Evolutionary conservation across 129 eudicot genomes (phyloP).

Genomic region (Dittrichia graveolens): DNA sequence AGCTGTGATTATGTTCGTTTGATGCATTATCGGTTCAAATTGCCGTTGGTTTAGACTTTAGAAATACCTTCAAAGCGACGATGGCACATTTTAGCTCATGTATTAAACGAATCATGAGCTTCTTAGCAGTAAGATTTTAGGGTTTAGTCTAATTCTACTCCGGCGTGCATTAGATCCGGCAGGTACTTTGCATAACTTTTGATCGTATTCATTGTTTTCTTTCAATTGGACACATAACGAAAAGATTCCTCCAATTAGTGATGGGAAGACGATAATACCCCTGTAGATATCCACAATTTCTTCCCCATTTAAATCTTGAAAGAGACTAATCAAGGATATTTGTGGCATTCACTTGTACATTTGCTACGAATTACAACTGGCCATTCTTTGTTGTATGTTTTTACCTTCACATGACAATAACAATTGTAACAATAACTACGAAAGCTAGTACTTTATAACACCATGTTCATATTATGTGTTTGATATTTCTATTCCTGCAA

Average conservation of each 20-base stretch:
- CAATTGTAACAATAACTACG: background rate
- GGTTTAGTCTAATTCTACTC: slow-evolving; percentile 6
- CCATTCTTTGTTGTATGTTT: background rate
- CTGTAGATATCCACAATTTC: slow-evolving; percentile 13
- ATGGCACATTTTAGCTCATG: slow-evolving; percentile 12
- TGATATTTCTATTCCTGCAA: background rate
- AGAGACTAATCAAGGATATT: background rate
- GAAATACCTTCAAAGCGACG: slow-evolving; percentile 1
- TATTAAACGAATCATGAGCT: slow-evolving; percentile 1
- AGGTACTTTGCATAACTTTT: slow-evolving; percentile 17
- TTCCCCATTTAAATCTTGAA: background rate
- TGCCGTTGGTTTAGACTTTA: slow-evolving; percentile 18
- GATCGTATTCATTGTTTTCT: slow-evolving; percentile 24
- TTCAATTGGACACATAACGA: slow-evolving; percentile 28
- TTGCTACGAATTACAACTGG: background rate
- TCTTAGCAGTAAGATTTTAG: slow-evolving; percentile 20
- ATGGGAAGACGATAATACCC: slow-evolving; percentile 39
- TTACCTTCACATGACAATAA: background rate
- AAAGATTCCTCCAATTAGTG: slow-evolving; percentile 18
- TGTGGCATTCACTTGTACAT: slow-evolving; percentile 5
- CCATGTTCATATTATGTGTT: background rate
- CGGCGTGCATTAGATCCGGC: slow-evolving; percentile 34
- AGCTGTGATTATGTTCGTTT: background rate
- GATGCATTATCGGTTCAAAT: background rate
- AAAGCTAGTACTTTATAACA: background rate